Evolutionary conservation across 1,139 yeast genomes (phyloP).

Genomic region (Lizanozyma gosingica): DNA sequence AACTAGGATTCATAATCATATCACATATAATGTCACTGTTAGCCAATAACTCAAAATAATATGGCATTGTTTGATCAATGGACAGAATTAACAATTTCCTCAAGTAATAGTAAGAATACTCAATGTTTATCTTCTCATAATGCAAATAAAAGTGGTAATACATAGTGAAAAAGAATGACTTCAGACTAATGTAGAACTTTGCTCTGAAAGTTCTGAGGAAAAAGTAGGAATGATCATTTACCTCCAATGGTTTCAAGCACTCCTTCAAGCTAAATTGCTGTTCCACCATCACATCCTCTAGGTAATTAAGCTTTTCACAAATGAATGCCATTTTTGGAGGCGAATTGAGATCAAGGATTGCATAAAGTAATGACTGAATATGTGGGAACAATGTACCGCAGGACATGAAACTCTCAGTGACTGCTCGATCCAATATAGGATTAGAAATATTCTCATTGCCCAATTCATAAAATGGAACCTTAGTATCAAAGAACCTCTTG

Average conservation of each 20-base stretch:
- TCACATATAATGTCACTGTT: constrained; percentile 22
- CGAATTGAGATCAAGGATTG: constrained; percentile 1
- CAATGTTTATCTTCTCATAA: constrained; percentile 24
- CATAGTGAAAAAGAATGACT: constrained; percentile 24
- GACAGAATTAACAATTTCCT: constrained; percentile 25
- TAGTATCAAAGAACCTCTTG: constrained; percentile 24
- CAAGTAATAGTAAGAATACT: constrained; percentile 25
- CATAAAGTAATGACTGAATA: background rate
- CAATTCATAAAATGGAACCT: constrained; percentile 12
- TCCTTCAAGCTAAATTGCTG: constrained; percentile 8
- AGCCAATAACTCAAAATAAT: constrained; percentile 25
- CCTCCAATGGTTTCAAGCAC: constrained; percentile 13
- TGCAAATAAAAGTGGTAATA: constrained; percentile 32
- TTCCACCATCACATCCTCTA: background rate
- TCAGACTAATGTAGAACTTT: constrained; percentile 21
- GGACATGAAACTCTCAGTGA: constrained; percentile 6
- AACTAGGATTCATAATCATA: constrained; percentile 28
- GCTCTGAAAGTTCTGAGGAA: constrained; percentile 16
- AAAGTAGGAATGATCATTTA: constrained; percentile 10
- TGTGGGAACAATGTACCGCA: constrained; percentile 4
- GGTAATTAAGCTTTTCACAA: background rate
- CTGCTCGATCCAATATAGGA: constrained; percentile 8
- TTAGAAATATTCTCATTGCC: constrained; percentile 7
- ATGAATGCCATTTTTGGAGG: background rate
- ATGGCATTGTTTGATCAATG: constrained; percentile 30